Percentiles rank a stretch among this genome's conserved stretches.
Conservation (phyloP, 495 filamentous ascomycete genomes). For the Aspergillus saccharolyticus region DNA sequence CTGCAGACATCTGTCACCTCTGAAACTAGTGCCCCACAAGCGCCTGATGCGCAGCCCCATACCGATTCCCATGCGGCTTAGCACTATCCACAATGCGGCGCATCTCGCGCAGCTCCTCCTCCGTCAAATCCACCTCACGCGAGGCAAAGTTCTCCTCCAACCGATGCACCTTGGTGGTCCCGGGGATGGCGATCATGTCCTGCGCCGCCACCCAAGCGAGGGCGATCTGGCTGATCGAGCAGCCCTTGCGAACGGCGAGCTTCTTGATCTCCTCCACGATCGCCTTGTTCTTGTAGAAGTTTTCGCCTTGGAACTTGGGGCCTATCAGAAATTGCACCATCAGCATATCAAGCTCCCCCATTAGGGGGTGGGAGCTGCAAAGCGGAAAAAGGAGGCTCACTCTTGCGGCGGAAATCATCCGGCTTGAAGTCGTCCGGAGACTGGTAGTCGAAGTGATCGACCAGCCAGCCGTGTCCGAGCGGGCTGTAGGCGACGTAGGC, state of each 20-base stretch:
- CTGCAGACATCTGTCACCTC: too few species aligned
- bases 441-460: constrained; percentile 40
- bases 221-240: constrained; percentile 37
- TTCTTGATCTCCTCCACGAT: constrained; percentile 44
- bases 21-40: constrained; percentile 40
- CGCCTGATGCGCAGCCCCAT: constrained; percentile 28
- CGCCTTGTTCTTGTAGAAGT: constrained; percentile 44
- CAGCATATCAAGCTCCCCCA: too few species aligned
- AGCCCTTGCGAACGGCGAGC: constrained; percentile 34
- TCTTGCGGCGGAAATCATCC: constrained; percentile 36
- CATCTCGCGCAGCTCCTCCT: constrained; percentile 34
- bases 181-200: constrained; percentile 44
- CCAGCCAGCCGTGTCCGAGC: constrained; percentile 43
- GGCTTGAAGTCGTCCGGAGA: constrained; percentile 41
- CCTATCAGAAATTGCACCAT: too few species aligned
- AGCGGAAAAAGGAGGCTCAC: constrained; percentile 18
- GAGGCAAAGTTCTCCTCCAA: constrained; percentile 42
- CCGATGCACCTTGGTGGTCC: constrained; percentile 41
- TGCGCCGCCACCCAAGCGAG: constrained; percentile 45
- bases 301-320: constrained; percentile 48
- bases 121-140: constrained; percentile 31
- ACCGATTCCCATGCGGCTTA: constrained; percentile 36
- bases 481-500: constrained; percentile 45
- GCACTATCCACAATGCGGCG: constrained; percentile 35
- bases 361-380: neutral